Evolutionary conservation across 805 yeast genomes (phyloP).

Genomic region (Lachancea fermentati): DNA sequence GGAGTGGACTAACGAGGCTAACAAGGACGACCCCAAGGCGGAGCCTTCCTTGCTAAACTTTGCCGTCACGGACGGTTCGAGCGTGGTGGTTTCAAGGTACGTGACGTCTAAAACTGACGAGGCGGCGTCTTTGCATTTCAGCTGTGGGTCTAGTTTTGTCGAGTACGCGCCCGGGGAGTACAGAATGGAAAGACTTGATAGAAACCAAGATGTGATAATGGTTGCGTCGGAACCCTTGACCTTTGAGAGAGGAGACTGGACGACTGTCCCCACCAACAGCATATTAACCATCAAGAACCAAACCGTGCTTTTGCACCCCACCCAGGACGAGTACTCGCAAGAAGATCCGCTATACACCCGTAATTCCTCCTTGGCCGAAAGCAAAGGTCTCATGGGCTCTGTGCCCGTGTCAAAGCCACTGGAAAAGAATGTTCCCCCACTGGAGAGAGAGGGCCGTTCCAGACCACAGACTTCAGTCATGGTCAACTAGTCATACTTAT

Average conservation of each 20-base stretch:
- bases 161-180: conserved; percentile 90
- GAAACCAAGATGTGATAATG: conserved; percentile 93
- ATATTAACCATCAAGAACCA: conserved; percentile 74
- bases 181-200: conserved; percentile 87
- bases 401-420: conserved; percentile 60
- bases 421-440: conserved; percentile 60
- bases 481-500: not conserved
- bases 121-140: conserved; percentile 93
- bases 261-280: conserved; percentile 92
- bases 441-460: conserved; percentile 69
- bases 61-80: conserved; percentile 90
- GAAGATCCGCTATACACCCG: conserved; percentile 62
- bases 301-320: conserved; percentile 86
- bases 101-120: conserved; percentile 86
- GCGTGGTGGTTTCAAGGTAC: conserved; percentile 82
- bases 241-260: conserved; percentile 96
- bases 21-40: conserved; percentile 31
- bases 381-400: conserved; percentile 90
- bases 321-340: conserved; percentile 82
- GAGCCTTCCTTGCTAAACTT: conserved; percentile 88
- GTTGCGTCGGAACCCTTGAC: conserved; percentile 96
- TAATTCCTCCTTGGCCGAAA: conserved; percentile 75
- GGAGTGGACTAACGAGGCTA: conserved; percentile 67
- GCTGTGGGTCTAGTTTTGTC: conserved; percentile 86
- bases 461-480: conserved; percentile 24